Evolutionary conservation across 176 grass and related monocot species (phyloP).

Genomic region (Metroxylon sagu): DNA sequence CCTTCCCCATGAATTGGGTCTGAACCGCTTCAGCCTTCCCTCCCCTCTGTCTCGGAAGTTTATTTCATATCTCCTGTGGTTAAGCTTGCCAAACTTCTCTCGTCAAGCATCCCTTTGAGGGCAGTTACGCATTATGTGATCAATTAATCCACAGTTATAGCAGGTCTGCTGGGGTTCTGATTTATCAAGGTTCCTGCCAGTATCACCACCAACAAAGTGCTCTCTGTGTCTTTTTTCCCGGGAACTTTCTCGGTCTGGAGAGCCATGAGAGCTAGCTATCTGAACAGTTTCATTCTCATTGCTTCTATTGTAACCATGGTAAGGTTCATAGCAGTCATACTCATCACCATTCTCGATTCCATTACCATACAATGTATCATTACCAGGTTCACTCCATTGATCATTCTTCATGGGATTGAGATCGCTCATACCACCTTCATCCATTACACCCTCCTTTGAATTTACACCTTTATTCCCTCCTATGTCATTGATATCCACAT

Average conservation of each 20-base stretch:
- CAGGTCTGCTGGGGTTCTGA: slow-evolving; percentile 25
- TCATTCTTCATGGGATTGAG: slow-evolving; percentile 36
- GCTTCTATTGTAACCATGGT: slow-evolving; percentile 40
- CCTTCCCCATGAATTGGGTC: slow-evolving; percentile 10
- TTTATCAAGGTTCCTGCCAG: slow-evolving; percentile 24
- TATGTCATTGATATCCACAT: slow-evolving; percentile 11
- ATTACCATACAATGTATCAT: slow-evolving; percentile 4
- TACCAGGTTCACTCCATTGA: slow-evolving; percentile 38
- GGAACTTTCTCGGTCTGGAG: slow-evolving; percentile 10
- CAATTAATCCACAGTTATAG: slow-evolving; percentile 30
- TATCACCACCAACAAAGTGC: slow-evolving; percentile 11
- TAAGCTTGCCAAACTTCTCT: slow-evolving; percentile 14
- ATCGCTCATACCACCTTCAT: slow-evolving; percentile 16
- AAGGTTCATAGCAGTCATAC: slow-evolving; percentile 48
- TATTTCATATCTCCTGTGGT: slow-evolving; percentile 22
- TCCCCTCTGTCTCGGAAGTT: slow-evolving; percentile 20
- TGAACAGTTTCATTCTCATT: slow-evolving; percentile 21
- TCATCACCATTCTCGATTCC: slow-evolving; percentile 16
- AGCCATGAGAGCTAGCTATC: slow-evolving; percentile 24
- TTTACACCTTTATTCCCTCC: slow-evolving; percentile 14
- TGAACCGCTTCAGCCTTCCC: slow-evolving; percentile 23
- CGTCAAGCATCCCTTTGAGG: not conserved
- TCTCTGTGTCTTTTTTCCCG: slow-evolving; percentile 19
- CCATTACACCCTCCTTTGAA: slow-evolving; percentile 12
- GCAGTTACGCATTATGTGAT: slow-evolving; percentile 26